Evolutionary conservation across 352 stramenopile genomes (phyloP).

Genomic region (Phytophthora sansomeana): DNA sequence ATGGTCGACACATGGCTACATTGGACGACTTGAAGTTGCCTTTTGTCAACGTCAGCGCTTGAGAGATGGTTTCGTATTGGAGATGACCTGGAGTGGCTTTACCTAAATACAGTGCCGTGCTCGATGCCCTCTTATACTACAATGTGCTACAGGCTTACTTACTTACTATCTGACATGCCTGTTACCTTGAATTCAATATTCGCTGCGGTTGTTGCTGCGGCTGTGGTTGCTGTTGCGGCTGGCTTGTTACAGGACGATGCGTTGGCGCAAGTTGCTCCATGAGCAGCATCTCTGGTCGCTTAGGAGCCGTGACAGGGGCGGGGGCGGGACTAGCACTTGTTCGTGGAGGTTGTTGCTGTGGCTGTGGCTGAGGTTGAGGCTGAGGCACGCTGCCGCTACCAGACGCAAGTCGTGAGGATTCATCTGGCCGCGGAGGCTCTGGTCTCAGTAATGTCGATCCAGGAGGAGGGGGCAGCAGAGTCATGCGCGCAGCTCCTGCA

Average conservation of each 20-base stretch:
- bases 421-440: slow-evolving; percentile 34
- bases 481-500: slow-evolving; percentile 32
- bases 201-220: slow-evolving; percentile 41
- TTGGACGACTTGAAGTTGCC: no score
- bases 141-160: slow-evolving; percentile 51
- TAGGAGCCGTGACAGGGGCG: slow-evolving; percentile 15
- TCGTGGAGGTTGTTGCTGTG: slow-evolving; percentile 11
- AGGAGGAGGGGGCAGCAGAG: slow-evolving; percentile 39
- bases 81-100: slow-evolving; percentile 23
- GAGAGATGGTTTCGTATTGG: slow-evolving; percentile 36
- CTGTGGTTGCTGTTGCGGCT: slow-evolving; percentile 36
- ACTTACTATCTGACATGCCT: slow-evolving; percentile 54
- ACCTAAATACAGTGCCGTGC: slow-evolving; percentile 39
- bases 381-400: slow-evolving; percentile 25
- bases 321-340: slow-evolving; percentile 20
- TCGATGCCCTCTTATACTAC: slow-evolving; percentile 46
- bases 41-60: neutral
- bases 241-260: slow-evolving; percentile 34
- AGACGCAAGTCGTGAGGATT: slow-evolving; percentile 43
- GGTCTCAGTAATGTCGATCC: slow-evolving; percentile 38
- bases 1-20: slow-evolving; percentile 15
- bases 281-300: slow-evolving; percentile 48
- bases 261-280: slow-evolving; percentile 44
- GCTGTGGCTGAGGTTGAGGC: slow-evolving; percentile 10
- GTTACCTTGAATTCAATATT: slow-evolving; percentile 52